phyloP scores from a whole-genome alignment of 805 yeast species.

The Metschnikowia baotianmanensis region DNA sequence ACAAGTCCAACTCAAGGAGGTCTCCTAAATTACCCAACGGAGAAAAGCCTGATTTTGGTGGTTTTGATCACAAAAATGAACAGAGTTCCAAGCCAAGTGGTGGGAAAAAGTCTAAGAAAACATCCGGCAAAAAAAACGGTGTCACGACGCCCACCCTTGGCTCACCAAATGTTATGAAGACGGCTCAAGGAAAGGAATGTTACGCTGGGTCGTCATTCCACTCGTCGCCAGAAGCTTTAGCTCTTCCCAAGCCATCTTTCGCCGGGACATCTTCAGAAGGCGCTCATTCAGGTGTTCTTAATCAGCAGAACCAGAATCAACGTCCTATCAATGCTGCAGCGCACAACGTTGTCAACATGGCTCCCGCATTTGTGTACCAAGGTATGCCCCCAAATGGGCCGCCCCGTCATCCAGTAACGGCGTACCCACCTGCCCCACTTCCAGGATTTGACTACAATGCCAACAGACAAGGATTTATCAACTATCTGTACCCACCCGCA shows the following conservation, averaged over 20 bases:
- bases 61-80: conserved; percentile 11
- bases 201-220: conserved; percentile 60
- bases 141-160: conserved; percentile 1
- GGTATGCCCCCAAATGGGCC: conserved; percentile 23
- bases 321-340: conserved; percentile 1
- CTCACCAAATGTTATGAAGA: background rate
- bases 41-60: conserved; percentile 21
- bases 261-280: conserved; percentile 26
- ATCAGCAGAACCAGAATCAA: background rate
- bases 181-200: conserved; percentile 22
- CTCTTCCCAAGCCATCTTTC: conserved; percentile 56
- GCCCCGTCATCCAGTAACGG: conserved; percentile 33
- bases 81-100: background rate
- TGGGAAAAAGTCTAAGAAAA: conserved; percentile 7
- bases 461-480: conserved; percentile 33
- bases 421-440: conserved; percentile 25
- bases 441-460: conserved; percentile 33
- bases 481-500: conserved; percentile 27
- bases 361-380: conserved; percentile 19
- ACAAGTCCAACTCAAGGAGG: conserved; percentile 11
- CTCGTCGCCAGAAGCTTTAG: conserved; percentile 54
- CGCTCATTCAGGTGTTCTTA: background rate
- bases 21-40: conserved; percentile 26
- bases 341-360: conserved; percentile 9
- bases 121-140: conserved; percentile 5